phyloP scores from a whole-genome alignment of 768 basidiomycete genomes.

The Lentinula raphanica region DNA sequence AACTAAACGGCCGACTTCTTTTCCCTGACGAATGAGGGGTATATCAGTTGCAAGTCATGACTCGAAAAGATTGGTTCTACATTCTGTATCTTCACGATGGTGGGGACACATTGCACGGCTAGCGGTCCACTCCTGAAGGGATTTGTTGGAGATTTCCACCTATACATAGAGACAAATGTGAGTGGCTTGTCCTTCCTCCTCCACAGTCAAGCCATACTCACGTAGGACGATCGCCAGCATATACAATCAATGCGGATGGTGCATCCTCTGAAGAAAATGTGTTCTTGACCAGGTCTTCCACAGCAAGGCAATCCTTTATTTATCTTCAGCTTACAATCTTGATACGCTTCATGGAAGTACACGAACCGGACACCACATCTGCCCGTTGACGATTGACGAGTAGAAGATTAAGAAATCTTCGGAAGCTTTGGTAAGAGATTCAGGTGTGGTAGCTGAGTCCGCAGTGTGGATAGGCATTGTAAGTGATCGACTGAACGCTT shows the following conservation, averaged over 20 bases:
- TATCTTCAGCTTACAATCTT: neutral
- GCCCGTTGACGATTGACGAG: conserved; percentile 56
- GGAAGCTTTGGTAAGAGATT: conserved; percentile 32
- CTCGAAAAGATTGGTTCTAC: conserved; percentile 34
- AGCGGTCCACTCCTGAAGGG: conserved; percentile 59
- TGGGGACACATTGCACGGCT: conserved; percentile 56
- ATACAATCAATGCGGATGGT: conserved; percentile 57
- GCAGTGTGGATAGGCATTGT: conserved; percentile 48
- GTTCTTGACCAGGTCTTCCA: conserved; percentile 49
- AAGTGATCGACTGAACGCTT: neutral
- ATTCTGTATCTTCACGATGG: conserved; percentile 55
- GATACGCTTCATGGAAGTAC: neutral
- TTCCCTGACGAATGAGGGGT: conserved; percentile 26
- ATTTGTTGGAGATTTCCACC: conserved; percentile 63
- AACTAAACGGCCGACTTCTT: conserved; percentile 37
- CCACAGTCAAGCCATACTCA: conserved; percentile 20
- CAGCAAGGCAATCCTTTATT: conserved; percentile 57
- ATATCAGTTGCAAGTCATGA: too few relatives aligned
- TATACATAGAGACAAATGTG: conserved; percentile 21
- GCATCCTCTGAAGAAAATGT: conserved; percentile 40
- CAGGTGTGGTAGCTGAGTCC: conserved; percentile 29
- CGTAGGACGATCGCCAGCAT: conserved; percentile 63
- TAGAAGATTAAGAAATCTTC: conserved; percentile 66
- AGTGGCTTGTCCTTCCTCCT: neutral
- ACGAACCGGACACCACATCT: conserved; percentile 69